Conservation (phyloP, 495 filamentous ascomycete species). For the Podospora tetraspora region DNA sequence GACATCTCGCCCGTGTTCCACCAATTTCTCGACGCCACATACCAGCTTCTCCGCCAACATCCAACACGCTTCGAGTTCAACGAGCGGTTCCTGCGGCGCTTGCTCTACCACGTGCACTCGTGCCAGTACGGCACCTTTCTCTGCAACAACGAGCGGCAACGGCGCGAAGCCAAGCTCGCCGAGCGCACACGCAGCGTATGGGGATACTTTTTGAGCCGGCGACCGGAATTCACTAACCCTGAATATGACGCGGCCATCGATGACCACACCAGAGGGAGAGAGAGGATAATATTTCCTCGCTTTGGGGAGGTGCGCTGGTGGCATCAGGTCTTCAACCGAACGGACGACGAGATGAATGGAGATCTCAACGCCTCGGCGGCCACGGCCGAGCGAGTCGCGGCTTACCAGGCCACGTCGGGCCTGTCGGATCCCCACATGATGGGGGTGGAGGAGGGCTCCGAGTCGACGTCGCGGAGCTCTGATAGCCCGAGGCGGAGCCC, state of each 20-base stretch:
- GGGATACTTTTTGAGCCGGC: constrained; percentile 84
- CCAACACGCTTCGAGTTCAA: constrained; percentile 95
- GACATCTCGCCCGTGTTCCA: constrained; percentile 97
- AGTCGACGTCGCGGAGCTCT: constrained; percentile 15
- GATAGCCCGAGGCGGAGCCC: constrained; percentile 27
- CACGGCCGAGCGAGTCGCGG: constrained; percentile 29
- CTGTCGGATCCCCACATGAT: constrained; percentile 14
- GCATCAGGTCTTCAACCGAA: constrained; percentile 78
- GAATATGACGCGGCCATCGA: constrained; percentile 74
- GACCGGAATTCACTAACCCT: constrained; percentile 71
- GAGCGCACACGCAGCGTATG: constrained; percentile 85
- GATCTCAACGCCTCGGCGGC: constrained; percentile 41
- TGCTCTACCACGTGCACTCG: constrained; percentile 91
- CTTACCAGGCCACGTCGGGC: constrained; percentile 23
- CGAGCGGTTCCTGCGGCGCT: constrained; percentile 82
- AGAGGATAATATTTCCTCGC: constrained; percentile 78
- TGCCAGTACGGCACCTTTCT: constrained; percentile 98
- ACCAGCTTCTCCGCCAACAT: constrained; percentile 81
- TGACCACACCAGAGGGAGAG: constrained; percentile 67
- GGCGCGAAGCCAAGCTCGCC: constrained; percentile 63
- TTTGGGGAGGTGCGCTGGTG: constrained; percentile 75
- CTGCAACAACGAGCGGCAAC: constrained; percentile 89
- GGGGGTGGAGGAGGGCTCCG: constrained; percentile 17
- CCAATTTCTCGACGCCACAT: constrained; percentile 94
- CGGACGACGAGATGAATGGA: constrained; percentile 90